These are phyloP conservation scores for Mycena olivaceomarginata DNA, from an alignment of 768 basidiomycete genomes.

Conservation along the genomic window DNA sequence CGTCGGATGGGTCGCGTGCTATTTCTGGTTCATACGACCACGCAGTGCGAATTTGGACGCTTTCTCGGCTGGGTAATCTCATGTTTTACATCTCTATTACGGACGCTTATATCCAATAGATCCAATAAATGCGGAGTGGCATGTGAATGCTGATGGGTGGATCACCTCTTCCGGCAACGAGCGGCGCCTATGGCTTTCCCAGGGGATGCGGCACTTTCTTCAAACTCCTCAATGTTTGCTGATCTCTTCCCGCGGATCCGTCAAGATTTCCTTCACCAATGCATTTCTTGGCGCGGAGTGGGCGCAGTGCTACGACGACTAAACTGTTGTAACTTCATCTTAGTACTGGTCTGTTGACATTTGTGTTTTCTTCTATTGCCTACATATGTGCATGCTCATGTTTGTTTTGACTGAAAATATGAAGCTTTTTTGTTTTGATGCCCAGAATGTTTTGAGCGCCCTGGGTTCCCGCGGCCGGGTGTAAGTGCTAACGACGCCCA, in stretches of 20 bases:
- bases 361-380: no score
- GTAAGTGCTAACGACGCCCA: no score
- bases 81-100: not conserved
- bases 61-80: not conserved
- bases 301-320: constrained; percentile 18
- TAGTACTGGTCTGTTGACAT: no score
- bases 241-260: constrained; percentile 10
- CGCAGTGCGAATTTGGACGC: not conserved
- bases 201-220: not conserved
- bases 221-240: not conserved
- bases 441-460: no score
- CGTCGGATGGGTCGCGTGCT: not conserved
- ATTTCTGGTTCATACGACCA: constrained; percentile 2
- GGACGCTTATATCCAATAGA: not conserved
- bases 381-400: no score
- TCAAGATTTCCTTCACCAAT: not conserved
- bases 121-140: not conserved
- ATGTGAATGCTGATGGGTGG: not conserved
- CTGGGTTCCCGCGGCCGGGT: no score
- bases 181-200: not conserved
- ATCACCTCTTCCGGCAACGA: not conserved
- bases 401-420: no score
- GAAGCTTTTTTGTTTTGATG: no score
- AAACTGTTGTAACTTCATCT: no score
- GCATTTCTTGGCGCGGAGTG: constrained; percentile 1